Evolutionary conservation across 306 rosid species (phyloP), one percentile per base, ranked within the genome.

Genomic region (Cucurbita pepo): DNA sequence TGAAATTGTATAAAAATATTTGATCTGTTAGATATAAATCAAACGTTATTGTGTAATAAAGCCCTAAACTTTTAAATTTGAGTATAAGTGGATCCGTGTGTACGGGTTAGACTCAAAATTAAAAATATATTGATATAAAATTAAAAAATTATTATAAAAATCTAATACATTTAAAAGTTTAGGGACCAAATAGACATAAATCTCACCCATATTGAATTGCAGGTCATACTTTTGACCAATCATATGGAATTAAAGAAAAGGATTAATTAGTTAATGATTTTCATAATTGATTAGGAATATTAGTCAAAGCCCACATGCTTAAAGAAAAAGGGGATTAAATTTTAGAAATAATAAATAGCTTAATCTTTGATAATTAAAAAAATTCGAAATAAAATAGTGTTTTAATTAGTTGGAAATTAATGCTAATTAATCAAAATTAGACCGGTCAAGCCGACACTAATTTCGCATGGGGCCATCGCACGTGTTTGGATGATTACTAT

Each of bases 371-470:
- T 64, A 34, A n/a, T 41, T 45, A 10, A 21, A 43, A n/a, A 13
- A 22, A 44, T 6, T 19, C 0, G 44, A 10, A 55, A 40, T 6
- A 38, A 48, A 52, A 54, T 38, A 57, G 45, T 44, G 44, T 40
- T 72, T 72, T 8, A 56, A 57, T 25, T 9, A 10, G 47, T 82
- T 77, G 62, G 82, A 75, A 89, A 75, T 69, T 78, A 53, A 82
- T 79, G 79, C 37, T 75, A 74, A 75, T 59, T 59, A 82, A 78
- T 14, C 57, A 59, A 75, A 71, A 69, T 41, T 64, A 79, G 88
- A 86, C 85, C 51, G 59, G 85, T 88, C 90, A 86, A 93, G 69
- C 85, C 88, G 88, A 88, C 91, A 88, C 34, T 73, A 6, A 59
- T 78, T 76, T 84, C 81, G 74, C 79, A 77, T 79, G 87, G 90